Conservation (phyloP, 768 basidiomycete species). For the Boletus coccyginus region DNA sequence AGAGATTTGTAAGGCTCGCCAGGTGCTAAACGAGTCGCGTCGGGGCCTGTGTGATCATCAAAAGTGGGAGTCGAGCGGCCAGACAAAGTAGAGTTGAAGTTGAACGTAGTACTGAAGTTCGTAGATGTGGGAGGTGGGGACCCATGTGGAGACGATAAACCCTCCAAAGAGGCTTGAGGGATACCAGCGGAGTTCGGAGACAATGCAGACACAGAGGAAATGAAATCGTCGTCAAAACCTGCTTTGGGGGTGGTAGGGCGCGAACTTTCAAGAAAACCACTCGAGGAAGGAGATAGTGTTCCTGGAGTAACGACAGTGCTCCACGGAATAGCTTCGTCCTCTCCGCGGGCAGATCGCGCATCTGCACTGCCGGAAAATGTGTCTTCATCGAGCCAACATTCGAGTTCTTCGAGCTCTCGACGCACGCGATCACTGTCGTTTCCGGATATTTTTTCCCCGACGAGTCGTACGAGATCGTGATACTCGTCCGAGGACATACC, state of each 20-base stretch:
- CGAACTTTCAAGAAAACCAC: constrained; percentile 18
- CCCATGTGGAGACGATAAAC: background rate
- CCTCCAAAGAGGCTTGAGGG: background rate
- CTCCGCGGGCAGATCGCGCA: constrained; percentile 12
- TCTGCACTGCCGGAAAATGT: constrained; percentile 16
- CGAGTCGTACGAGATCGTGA: constrained; percentile 19
- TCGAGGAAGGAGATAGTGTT: constrained; percentile 24
- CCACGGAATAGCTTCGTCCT: constrained; percentile 38
- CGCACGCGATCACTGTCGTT: constrained; percentile 36
- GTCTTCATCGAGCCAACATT: constrained; percentile 58
- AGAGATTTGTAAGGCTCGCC: constrained; percentile 47
- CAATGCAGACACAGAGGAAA: constrained; percentile 65
- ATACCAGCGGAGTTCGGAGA: constrained; percentile 22
- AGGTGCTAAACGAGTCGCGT: constrained; percentile 17
- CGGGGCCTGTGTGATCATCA: constrained; percentile 16
- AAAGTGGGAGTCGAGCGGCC: constrained; percentile 25
- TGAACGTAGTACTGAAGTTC: constrained; percentile 29
- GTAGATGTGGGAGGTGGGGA: constrained; percentile 10
- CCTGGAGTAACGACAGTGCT: constrained; percentile 33
- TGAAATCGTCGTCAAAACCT: constrained; percentile 82
- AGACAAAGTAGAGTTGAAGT: constrained; percentile 21
- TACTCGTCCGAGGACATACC: constrained; percentile 17
- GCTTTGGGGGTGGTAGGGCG: constrained; percentile 32
- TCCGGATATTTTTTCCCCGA: constrained; percentile 23
- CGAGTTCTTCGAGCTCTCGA: constrained; percentile 56